Conservation (phyloP, 495 filamentous ascomycete genomes). For the Aspergillus sclerotioniger region DNA sequence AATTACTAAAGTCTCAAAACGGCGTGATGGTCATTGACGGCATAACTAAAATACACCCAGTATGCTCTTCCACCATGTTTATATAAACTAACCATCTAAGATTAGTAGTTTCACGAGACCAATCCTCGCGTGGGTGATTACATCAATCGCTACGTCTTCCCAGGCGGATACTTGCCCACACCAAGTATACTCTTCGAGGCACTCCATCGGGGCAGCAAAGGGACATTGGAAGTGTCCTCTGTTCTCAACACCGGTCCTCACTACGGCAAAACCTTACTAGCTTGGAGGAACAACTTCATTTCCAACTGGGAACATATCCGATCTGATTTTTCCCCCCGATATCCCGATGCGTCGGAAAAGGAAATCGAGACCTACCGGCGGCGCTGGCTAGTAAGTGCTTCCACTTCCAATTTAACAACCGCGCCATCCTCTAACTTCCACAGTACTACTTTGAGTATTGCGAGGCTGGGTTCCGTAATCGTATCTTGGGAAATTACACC, state of each 20-base stretch:
- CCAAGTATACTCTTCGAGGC: conserved; percentile 59
- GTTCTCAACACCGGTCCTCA: conserved; percentile 69
- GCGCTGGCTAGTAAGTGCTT: conserved; percentile 60
- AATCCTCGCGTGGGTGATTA: conserved; percentile 48
- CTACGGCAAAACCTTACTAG: conserved; percentile 64
- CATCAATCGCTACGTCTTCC: conserved; percentile 73
- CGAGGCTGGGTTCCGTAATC: conserved; percentile 68
- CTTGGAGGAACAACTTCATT: conserved; percentile 65
- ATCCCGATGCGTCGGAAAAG: conserved; percentile 52
- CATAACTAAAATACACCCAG: conserved; percentile 68
- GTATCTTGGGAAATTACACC: conserved; percentile 68
- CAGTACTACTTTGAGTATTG: conserved; percentile 74
- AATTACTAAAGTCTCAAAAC: conserved; percentile 57
- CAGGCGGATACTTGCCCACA: conserved; percentile 68
- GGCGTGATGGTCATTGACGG: conserved; percentile 72
- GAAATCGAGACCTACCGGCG: conserved; percentile 63
- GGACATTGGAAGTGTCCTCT: conserved; percentile 58
- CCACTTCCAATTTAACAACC: background rate
- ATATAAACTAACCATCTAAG: conserved; percentile 16
- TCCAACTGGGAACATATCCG: conserved; percentile 54
- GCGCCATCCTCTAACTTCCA: background rate
- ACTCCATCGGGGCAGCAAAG: conserved; percentile 55
- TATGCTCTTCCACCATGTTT: conserved; percentile 1
- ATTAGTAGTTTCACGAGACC: conserved; percentile 28
- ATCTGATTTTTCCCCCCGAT: conserved; percentile 50